phyloP scores from a whole-genome alignment of 108 stramenopile genomes.

The Schizochytrium sp. region DNA sequence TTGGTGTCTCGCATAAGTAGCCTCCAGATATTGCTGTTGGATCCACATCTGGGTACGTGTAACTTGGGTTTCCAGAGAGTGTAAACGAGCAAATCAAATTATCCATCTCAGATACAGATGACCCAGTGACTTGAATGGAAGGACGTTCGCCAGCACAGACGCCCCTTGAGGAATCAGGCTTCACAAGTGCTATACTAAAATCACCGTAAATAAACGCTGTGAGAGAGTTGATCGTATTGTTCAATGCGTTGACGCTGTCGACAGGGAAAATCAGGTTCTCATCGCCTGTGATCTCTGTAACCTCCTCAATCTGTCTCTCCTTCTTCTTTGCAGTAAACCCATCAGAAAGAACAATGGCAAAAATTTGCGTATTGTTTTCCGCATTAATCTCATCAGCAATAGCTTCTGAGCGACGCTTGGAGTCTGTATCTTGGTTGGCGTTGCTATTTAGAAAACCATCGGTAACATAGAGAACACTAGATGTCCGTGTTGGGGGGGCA shows the following conservation, averaged over 20 bases:
- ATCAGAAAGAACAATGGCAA: background rate
- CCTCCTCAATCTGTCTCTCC: background rate
- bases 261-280: background rate
- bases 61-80: background rate
- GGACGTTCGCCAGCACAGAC: constrained; percentile 9
- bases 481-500: constrained; percentile 3
- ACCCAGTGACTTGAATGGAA: background rate
- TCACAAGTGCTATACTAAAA: background rate
- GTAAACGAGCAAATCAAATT: background rate
- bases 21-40: background rate
- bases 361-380: constrained; percentile 48
- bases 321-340: background rate
- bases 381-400: background rate
- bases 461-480: constrained; percentile 26
- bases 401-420: background rate
- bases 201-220: constrained; percentile 33
- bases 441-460: constrained; percentile 15
- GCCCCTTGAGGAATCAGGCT: background rate
- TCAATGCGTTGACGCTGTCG: background rate
- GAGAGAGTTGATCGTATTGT: background rate
- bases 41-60: background rate
- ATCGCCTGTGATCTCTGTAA: constrained; percentile 38
- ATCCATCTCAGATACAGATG: constrained; percentile 1
- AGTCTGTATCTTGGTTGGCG: background rate
- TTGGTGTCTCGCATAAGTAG: constrained; percentile 1